phyloP scores from a whole-genome alignment of 208 protist genomes.

The Trypanosoma boissoni region DNA sequence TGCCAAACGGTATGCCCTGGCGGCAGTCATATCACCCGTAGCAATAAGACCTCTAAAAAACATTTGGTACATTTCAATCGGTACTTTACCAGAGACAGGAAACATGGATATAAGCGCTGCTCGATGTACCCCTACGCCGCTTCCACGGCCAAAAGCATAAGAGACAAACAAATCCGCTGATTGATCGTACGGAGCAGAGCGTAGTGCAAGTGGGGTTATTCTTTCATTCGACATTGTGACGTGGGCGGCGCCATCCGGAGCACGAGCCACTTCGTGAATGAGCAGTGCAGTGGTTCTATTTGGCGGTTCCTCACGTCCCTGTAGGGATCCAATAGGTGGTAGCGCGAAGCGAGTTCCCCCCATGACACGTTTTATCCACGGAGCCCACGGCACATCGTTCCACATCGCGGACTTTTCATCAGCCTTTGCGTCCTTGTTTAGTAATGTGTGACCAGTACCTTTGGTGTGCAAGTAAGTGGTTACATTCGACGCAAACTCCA shows the following conservation, averaged over 20 bases:
- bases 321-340: background rate
- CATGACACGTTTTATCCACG: background rate
- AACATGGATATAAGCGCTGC: constrained; percentile 18
- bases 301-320: background rate
- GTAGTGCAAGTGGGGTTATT: too few relatives aligned
- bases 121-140: constrained; percentile 23
- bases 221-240: too few relatives aligned
- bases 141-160: constrained; percentile 21
- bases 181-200: constrained; percentile 10
- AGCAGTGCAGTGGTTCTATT: background rate
- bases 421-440: background rate
- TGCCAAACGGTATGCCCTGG: constrained; percentile 22
- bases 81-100: constrained; percentile 5
- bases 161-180: constrained; percentile 27
- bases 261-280: background rate
- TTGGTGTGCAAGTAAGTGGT: constrained; percentile 19
- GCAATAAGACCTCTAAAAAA: constrained; percentile 18
- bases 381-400: background rate
- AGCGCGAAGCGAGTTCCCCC: background rate
- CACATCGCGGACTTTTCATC: background rate
- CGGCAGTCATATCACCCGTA: constrained; percentile 16
- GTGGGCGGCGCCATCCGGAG: too few relatives aligned
- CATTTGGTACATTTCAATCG: constrained; percentile 4
- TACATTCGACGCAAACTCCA: background rate
- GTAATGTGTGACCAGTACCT: constrained; percentile 6